These are phyloP conservation scores for Venturia nashicola DNA, from an alignment of 2,329 filamentous ascomycete species.

Conservation along the genomic window DNA sequence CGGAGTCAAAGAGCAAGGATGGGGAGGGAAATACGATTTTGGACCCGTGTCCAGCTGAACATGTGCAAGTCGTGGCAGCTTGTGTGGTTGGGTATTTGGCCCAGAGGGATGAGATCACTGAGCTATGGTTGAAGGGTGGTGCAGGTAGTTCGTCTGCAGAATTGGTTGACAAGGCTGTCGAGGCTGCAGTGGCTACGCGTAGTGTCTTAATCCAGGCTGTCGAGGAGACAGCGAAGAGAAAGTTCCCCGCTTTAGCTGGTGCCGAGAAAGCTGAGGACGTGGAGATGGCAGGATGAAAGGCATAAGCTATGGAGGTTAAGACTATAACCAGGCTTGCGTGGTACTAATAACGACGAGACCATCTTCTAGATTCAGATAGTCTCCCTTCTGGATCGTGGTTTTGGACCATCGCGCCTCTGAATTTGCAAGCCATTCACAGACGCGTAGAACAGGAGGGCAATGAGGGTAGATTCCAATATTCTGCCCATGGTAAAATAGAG, in stretches of 20 bases:
- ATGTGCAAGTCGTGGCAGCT: slow-evolving; percentile 63
- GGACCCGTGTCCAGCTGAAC: slow-evolving; percentile 74
- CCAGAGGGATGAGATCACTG: slow-evolving; percentile 78
- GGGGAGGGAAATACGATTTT: slow-evolving; percentile 39
- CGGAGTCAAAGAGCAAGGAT: slow-evolving; percentile 18
- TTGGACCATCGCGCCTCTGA: background rate
- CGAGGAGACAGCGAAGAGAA: slow-evolving; percentile 29
- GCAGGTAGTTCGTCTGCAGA: slow-evolving; percentile 32
- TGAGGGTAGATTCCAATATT: background rate
- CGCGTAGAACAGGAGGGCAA: background rate
- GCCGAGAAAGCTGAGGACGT: background rate
- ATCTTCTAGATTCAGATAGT: background rate
- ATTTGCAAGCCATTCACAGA: background rate
- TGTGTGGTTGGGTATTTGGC: slow-evolving; percentile 88
- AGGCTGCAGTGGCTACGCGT: slow-evolving; percentile 47
- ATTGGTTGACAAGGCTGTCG: slow-evolving; percentile 50
- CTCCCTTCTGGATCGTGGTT: background rate
- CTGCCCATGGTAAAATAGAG: background rate
- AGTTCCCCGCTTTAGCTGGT: slow-evolving; percentile 1
- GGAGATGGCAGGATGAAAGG: slow-evolving; percentile 3
- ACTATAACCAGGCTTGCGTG: background rate
- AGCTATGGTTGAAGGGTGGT: slow-evolving; percentile 84
- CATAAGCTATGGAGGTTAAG: background rate
- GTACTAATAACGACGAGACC: background rate
- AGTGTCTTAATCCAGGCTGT: slow-evolving; percentile 49